These are phyloP conservation scores for Trichoderma sp. DNA, from an alignment of 2,329 filamentous ascomycete species.

Conservation along the genomic window DNA sequence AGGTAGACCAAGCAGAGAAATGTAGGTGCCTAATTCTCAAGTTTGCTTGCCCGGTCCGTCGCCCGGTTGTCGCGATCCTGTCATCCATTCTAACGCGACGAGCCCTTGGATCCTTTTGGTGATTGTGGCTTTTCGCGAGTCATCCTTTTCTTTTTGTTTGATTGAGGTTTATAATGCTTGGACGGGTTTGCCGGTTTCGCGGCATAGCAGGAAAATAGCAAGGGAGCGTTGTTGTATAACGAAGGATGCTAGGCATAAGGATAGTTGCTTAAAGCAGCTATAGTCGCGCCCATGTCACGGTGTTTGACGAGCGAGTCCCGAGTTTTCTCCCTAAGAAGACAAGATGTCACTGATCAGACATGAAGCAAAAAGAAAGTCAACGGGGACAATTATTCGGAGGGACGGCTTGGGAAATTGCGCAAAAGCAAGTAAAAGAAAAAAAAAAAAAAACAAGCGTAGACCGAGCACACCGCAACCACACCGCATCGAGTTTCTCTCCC, in stretches of 20 bases:
- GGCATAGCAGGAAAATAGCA: not conserved
- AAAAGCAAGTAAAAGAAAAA: too few species aligned
- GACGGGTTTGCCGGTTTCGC: not conserved
- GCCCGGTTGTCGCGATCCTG: not conserved
- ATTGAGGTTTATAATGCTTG: not conserved
- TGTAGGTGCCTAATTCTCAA: conserved; percentile 5
- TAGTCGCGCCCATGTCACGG: not conserved
- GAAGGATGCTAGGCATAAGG: not conserved
- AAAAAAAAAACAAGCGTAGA: not conserved
- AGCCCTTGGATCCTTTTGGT: not conserved
- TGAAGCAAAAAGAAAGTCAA: not conserved
- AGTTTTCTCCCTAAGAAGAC: not conserved
- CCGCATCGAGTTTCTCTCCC: not conserved
- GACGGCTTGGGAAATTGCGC: not conserved
- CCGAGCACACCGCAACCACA: not conserved
- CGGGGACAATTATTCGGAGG: not conserved
- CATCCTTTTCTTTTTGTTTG: not conserved
- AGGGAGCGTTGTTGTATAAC: not conserved
- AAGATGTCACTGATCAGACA: not conserved
- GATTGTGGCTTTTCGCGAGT: not conserved
- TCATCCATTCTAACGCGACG: not conserved
- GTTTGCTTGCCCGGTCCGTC: not conserved
- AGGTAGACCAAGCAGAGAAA: not conserved
- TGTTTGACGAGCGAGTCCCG: not conserved
- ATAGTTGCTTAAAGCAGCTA: not conserved